These are phyloP conservation scores for Martensiomyces pterosporus DNA, from an alignment of 192 early-diverging fungal species.

Conservation along the genomic window DNA sequence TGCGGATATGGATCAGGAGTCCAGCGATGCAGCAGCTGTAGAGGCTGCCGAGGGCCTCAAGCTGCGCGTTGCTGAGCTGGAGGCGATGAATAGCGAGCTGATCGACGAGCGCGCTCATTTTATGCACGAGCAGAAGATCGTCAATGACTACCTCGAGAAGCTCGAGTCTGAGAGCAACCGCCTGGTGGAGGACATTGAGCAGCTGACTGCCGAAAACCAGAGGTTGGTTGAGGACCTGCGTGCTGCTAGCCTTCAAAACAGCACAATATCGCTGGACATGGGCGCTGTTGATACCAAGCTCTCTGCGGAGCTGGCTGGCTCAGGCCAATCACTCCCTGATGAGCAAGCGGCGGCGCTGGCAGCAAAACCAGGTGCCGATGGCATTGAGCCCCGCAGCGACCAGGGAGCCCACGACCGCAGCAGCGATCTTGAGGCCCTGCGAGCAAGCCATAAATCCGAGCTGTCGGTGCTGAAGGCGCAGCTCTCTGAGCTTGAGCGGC, in stretches of 20 bases:
- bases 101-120: constrained; percentile 51
- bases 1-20: constrained; percentile 1
- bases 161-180: constrained; percentile 70
- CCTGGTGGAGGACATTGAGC: constrained; percentile 73
- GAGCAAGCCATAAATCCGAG: constrained; percentile 51
- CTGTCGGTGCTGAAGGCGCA: constrained; percentile 50
- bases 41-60: constrained; percentile 46
- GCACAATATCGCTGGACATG: constrained; percentile 46
- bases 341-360: not conserved
- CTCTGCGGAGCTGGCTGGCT: constrained; percentile 14
- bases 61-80: constrained; percentile 56
- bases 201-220: constrained; percentile 58
- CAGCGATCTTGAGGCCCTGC: constrained; percentile 41
- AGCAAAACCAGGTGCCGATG: too few relatives aligned
- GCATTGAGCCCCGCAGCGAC: not conserved
- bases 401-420: not conserved
- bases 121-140: constrained; percentile 11
- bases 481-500: constrained; percentile 53
- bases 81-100: constrained; percentile 53
- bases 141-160: constrained; percentile 51
- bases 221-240: constrained; percentile 43
- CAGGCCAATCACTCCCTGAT: constrained; percentile 2
- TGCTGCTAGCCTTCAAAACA: constrained; percentile 45
- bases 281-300: constrained; percentile 32
- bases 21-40: constrained; percentile 28